Percentiles rank a stretch among this genome's conserved stretches.
Evolutionary conservation across 805 yeast genomes (phyloP).

Genomic region (Kuraishia cidri): DNA sequence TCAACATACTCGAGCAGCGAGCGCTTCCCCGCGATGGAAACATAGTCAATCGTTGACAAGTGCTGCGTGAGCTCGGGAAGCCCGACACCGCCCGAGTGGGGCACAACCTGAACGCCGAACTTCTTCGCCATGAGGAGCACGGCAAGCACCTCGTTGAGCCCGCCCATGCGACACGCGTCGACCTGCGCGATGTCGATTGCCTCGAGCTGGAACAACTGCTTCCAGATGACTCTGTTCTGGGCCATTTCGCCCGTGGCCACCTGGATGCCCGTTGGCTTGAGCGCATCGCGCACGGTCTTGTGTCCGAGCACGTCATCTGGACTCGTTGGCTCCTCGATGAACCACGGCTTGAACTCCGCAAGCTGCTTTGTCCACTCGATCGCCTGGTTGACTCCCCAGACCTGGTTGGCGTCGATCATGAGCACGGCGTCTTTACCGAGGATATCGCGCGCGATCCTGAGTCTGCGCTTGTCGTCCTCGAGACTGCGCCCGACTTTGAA

Average conservation of each 20-base stretch:
- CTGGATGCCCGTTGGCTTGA: slow-evolving; percentile 10
- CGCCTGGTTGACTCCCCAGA: slow-evolving; percentile 15
- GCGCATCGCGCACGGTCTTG: slow-evolving; percentile 11
- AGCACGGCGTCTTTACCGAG: slow-evolving; percentile 24
- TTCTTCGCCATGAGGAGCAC: slow-evolving; percentile 13
- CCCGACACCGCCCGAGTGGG: slow-evolving; percentile 15
- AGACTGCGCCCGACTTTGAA: slow-evolving; percentile 30
- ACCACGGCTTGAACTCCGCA: slow-evolving; percentile 12
- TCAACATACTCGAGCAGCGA: slow-evolving; percentile 13
- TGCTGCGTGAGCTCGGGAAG: slow-evolving; percentile 14
- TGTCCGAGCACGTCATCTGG: slow-evolving; percentile 16
- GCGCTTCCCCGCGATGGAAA: slow-evolving; percentile 9
- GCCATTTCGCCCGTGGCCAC: slow-evolving; percentile 18
- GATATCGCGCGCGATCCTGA: slow-evolving; percentile 26
- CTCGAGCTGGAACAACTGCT: slow-evolving; percentile 12
- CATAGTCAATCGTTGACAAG: slow-evolving; percentile 12
- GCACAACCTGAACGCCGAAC: slow-evolving; percentile 12
- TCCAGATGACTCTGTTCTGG: slow-evolving; percentile 14
- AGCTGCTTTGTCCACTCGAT: slow-evolving; percentile 12
- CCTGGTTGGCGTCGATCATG: slow-evolving; percentile 17
- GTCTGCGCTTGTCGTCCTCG: slow-evolving; percentile 24
- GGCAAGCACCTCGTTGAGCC: slow-evolving; percentile 13
- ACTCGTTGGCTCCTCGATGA: slow-evolving; percentile 16
- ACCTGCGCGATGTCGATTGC: slow-evolving; percentile 15
- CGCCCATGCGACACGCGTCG: slow-evolving; percentile 13